Evolutionary conservation across 2,329 filamentous ascomycete genomes (phyloP), one percentile per base, ranked within the genome.

Genomic region (Chaetomiaceae sp.): DNA sequence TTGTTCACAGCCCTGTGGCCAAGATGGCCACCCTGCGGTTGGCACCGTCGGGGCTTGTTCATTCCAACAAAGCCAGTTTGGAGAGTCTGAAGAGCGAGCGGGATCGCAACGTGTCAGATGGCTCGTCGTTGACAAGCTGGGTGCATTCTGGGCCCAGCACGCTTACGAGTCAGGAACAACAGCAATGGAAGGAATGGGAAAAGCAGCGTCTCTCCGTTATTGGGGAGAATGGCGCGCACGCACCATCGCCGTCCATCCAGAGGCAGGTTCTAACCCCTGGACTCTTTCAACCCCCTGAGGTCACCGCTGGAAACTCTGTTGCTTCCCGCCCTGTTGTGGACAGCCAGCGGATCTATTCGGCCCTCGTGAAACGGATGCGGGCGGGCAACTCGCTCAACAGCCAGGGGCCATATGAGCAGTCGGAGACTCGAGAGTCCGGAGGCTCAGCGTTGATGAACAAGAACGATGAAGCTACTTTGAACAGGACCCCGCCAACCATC

Each of bases 101-200:
- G 35, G 67, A 66, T 44, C 53, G 55, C 13, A 46, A 66, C 44
- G 61, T 60, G 1, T 70, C 66, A 13, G 76, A 79, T 34, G 76
- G 81, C 17, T 78, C 71, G 56, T 86, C 82, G 19, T 79, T 87
- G 44, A 87, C 85, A 2, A 89, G 85, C 64, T 89, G 86, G 86
- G 78, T 78, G 4, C 80, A 82, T 54, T 86, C 85, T 0, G 79
- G 78, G 1, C 72, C 74, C 2, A 76, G 76, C 50, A 81, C 78
- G 3, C 75, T 78, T 3, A 66, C 74, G 5, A 79, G 68, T 64
- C 52, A 74, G 70, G 52, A 72, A 53, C 45, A 68, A 55, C 50
- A 63, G 48, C 39, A 67, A 4, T 61, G 62, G 48, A 67, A 62
- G 1, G 74, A 78, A 53, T 68, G 76, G 71, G 71, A 79, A 53